Conservation (phyloP, 2,329 filamentous ascomycete species). For the Chrysosporium keratinophilum region DNA sequence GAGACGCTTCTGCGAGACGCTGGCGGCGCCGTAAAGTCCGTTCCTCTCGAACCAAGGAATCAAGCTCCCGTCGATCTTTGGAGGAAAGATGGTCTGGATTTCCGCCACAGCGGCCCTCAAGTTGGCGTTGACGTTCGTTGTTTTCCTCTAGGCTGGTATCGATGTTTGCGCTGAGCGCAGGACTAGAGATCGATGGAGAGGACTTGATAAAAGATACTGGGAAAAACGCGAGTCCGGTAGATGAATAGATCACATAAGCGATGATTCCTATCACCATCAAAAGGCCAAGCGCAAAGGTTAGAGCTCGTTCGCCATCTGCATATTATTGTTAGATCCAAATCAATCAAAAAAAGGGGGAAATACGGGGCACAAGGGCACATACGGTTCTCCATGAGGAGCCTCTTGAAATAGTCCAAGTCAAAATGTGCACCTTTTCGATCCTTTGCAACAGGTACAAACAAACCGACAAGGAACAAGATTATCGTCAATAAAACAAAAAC, state of each 20-base stretch:
- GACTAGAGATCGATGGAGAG: conserved; percentile 73
- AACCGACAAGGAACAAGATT: conserved; percentile 79
- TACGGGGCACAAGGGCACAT: too few species aligned
- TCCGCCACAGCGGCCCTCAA: conserved; percentile 74
- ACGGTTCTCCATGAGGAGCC: conserved; percentile 70
- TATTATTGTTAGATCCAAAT: conserved; percentile 6
- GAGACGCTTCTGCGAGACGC: conserved; percentile 69
- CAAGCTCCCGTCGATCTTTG: conserved; percentile 81
- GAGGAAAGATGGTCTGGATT: conserved; percentile 63
- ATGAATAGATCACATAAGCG: conserved; percentile 81
- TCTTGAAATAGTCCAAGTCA: conserved; percentile 87
- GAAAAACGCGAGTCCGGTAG: conserved; percentile 74
- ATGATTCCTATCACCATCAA: conserved; percentile 77
- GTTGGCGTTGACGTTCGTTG: conserved; percentile 79
- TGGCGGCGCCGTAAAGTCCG: conserved; percentile 83
- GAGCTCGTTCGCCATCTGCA: conserved; percentile 71
- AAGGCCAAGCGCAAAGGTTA: conserved; percentile 83
- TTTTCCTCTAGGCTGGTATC: conserved; percentile 75
- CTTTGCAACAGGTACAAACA: conserved; percentile 78
- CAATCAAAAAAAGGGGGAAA: neutral
- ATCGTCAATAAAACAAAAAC: conserved; percentile 68
- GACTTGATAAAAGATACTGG: conserved; percentile 88
- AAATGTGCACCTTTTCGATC: conserved; percentile 55
- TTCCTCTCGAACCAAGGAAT: conserved; percentile 78
- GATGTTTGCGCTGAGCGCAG: conserved; percentile 65